Base-by-base conservation (phyloP, 768 basidiomycete species). In the Pleurotus tuber-regium region DNA sequence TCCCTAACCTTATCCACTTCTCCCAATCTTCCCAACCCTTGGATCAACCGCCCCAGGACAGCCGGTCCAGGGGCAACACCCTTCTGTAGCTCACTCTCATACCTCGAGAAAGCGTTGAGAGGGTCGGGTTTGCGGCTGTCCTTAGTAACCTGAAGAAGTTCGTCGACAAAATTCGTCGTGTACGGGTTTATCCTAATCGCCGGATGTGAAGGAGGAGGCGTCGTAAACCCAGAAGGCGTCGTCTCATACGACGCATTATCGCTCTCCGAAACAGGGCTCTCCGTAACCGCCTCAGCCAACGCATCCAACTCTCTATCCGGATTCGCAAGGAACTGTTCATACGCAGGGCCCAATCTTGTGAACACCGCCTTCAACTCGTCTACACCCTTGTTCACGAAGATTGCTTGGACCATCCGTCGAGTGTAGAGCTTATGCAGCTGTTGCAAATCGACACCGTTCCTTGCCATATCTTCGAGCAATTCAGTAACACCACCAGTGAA, bases 41-140 rank as follows among this genome's bases (percentile, higher is more conserved):
- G 79, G 59, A 95, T 84, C 19, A 97, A 69, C 9, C 75, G 73
- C 12, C 78, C 82, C 23, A 94, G 61, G 5, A 74, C 71, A 10
- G 66, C 66, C 2, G 82, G 71, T 6, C 71, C 62, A 1, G 90
- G 86, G 41, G 77, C 79, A 7, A 74, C 57, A 18, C 78, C 75
- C 2, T 61, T 58, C 23, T 65, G 49, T n/a, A 80, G 54, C 6
- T 75, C 80, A 2, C 63, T 55, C 51, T 76, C 64, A 62, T 89
- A 79, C 6, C 72, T 62, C 3, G 63, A 56, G 61, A 79, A 89
- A 2, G 83, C 83, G 7, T 66, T 59, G n/a, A 29, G 61, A 30
- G 47, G 71, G 52, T 19, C 67, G 60, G 30, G 68, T 56, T 2
- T 63, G 57, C 9, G 60, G 52, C 40, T 51, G 14, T 39, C 49